Evolutionary conservation across 352 stramenopile genomes (phyloP), one percentile per base, ranked within the genome.

Genomic region (Thraustochytrium sp.): DNA sequence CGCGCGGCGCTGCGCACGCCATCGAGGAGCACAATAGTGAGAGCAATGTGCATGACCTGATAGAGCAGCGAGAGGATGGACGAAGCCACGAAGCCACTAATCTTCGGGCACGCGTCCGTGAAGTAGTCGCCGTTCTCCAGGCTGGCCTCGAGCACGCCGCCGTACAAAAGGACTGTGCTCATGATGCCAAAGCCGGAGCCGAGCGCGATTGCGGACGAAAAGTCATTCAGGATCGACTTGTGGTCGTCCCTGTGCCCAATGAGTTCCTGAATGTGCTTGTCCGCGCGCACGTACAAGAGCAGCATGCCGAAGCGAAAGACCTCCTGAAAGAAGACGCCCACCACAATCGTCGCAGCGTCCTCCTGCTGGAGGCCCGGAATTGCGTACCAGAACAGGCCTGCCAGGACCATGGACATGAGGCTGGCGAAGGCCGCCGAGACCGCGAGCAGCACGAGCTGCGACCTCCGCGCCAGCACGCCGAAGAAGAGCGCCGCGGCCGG

Each of bases 281-380:
- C 68, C 4, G 34, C 68, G 42, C 53, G 48, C 26, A 65, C 3
- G 34, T 80, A 80, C 46, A 64, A 1, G 2, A 18, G 8, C 44
- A 80, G 38, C 5, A 80, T 16, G 23, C 21, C 68, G 44, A 44
- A 51, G 37, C 68, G 48, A 13, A 29, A 31, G 18, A 51, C 36
- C 38, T 80, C 68, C 37, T 65, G 68, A 8, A 80, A 46, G n/a
- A 80, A 5, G 21, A 80, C 68, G 51, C 68, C 68, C 31, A 80
- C 23, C 8, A 72, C 68, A 16, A 80, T 53, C 5, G 49, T 42
- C 21, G 5, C 68, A 13, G 11, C 53, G n/a, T 21, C 37, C 9
- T 64, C 31, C 23, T 68, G 21, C 49, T 72, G 68, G 13, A 80
- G 37, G 37, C 13, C 44, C 37, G 1, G 9, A 37, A 63, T 68